A percentile compares a stretch with the other conserved stretches of the same genome.
phyloP scores from a whole-genome alignment of 331 rosid genomes.

The Rhamnella rubrinervis region DNA sequence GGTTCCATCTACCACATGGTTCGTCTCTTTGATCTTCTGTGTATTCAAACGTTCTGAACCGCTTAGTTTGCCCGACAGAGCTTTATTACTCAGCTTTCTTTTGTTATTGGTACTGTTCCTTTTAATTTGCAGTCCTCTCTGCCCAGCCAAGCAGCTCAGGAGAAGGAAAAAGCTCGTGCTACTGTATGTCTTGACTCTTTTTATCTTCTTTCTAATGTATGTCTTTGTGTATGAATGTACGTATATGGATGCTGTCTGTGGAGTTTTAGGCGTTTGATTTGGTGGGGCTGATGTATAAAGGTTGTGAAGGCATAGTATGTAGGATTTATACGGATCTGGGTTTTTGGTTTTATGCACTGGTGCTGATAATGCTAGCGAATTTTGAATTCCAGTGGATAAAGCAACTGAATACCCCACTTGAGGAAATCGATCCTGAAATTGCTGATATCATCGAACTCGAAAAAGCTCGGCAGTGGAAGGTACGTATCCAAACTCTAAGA shows the following conservation, averaged over 20 bases:
- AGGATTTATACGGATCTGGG: slow-evolving; percentile 25
- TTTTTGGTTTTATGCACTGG: neutral
- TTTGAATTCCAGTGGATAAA: slow-evolving; percentile 60
- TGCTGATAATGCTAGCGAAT: slow-evolving; percentile 6
- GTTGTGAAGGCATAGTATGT: neutral
- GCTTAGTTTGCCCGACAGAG: neutral
- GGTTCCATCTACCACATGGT: slow-evolving; percentile 56
- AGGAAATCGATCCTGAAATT: slow-evolving; percentile 69
- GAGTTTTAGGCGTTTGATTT: neutral
- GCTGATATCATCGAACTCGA: slow-evolving; percentile 80
- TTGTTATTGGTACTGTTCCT: neutral
- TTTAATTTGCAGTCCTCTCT: slow-evolving; percentile 58
- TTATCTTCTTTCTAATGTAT: neutral
- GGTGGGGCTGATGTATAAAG: neutral
- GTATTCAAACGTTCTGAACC: neutral
- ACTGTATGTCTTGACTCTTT: slow-evolving; percentile 40
- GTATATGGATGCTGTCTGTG: too few relatives aligned
- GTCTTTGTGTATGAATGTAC: too few relatives aligned
- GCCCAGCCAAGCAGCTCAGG: slow-evolving; percentile 37
- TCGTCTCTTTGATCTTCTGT: slow-evolving; percentile 10
- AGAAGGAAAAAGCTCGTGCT: slow-evolving; percentile 49
- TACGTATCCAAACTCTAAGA: slow-evolving; percentile 40
- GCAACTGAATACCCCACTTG: slow-evolving; percentile 76
- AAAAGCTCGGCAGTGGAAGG: slow-evolving; percentile 97
- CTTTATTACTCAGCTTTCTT: neutral